Evolutionary conservation across 345 rosid genomes (phyloP).

Genomic region (Laguncularia racemosa): DNA sequence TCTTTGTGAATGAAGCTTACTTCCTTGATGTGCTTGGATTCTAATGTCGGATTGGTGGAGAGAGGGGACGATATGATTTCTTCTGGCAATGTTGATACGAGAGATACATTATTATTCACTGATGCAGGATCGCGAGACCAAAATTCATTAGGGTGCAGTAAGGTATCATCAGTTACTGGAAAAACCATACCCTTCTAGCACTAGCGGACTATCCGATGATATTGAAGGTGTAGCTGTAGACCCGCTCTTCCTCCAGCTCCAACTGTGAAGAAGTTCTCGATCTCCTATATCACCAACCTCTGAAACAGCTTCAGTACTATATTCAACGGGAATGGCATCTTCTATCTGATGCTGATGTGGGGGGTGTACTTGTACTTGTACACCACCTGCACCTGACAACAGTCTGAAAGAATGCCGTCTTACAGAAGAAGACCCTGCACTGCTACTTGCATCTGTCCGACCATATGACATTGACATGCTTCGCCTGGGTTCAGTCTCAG

Average conservation of each 20-base stretch:
- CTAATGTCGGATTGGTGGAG: conserved; percentile 32
- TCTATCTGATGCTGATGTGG: no score
- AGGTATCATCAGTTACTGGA: conserved; percentile 20
- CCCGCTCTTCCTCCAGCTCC: conserved; percentile 22
- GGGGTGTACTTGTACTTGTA: no score
- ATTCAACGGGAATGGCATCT: no score
- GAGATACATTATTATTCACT: conserved; percentile 20
- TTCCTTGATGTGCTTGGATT: conserved; percentile 21
- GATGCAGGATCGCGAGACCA: conserved; percentile 19
- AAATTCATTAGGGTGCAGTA: conserved; percentile 14
- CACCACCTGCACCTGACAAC: no score
- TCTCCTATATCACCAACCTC: conserved; percentile 93
- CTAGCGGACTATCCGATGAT: conserved; percentile 25
- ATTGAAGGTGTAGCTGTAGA: no score
- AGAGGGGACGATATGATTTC: conserved; percentile 40
- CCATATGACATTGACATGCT: no score
- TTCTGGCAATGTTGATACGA: conserved; percentile 26
- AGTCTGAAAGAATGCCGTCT: no score
- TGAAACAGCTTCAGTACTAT: conserved; percentile 27
- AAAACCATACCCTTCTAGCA: conserved; percentile 19
- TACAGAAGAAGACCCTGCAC: no score
- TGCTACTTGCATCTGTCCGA: no score
- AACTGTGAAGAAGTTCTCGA: conserved; percentile 53
- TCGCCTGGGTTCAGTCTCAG: no score
- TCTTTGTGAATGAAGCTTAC: conserved; percentile 10